phyloP scores from a whole-genome alignment of 768 basidiomycete species.

The Amanita pseudoporphyria region DNA sequence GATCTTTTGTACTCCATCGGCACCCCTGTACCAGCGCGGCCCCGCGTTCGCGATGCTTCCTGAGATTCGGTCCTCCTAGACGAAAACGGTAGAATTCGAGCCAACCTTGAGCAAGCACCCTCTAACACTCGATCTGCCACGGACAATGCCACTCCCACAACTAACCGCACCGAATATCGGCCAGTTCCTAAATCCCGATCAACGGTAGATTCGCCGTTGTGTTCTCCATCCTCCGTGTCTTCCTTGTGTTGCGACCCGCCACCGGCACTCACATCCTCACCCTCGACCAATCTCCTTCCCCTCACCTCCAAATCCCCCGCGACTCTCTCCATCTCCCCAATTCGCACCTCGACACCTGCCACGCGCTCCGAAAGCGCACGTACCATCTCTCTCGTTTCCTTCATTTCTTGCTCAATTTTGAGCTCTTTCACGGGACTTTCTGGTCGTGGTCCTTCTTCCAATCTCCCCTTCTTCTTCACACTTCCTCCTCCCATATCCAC shows the following conservation, averaged over 20 bases:
- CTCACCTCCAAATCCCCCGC: constrained; percentile 5
- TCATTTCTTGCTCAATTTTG: constrained; percentile 1
- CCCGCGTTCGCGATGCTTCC: neutral
- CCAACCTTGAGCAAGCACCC: neutral
- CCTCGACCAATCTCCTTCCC: neutral
- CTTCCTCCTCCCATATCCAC: neutral
- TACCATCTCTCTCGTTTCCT: constrained; percentile 1
- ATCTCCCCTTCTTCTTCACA: neutral
- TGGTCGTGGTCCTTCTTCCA: neutral
- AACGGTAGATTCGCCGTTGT: neutral
- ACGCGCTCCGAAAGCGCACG: constrained; percentile 2
- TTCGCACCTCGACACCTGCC: constrained; percentile 1
- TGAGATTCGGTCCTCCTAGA: no score
- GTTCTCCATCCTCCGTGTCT: neutral
- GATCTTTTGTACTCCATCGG: neutral
- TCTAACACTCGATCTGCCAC: neutral
- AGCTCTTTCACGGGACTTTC: neutral
- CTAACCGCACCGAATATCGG: neutral
- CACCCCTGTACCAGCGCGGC: neutral
- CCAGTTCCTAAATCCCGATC: neutral
- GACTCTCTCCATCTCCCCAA: constrained; percentile 4
- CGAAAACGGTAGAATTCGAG: neutral
- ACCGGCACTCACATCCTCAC: neutral
- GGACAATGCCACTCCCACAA: neutral
- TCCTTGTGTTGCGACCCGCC: no score